These are phyloP conservation scores for Coniochaeta ligniaria DNA, from an alignment of 2,329 filamentous ascomycete species.

Conservation along the genomic window DNA sequence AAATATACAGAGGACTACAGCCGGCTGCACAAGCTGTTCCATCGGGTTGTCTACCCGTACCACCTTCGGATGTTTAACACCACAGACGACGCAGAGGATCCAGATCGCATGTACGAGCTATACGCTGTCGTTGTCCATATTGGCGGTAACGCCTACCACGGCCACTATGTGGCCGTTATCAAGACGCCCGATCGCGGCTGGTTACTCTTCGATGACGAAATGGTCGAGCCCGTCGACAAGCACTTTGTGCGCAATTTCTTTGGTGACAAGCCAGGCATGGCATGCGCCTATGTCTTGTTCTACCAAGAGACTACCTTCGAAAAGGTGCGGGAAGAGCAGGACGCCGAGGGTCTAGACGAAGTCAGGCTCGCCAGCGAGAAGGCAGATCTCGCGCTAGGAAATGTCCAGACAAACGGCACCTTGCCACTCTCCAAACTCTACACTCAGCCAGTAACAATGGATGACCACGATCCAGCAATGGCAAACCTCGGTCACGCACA, in stretches of 20 bases:
- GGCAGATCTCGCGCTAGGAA: constrained; percentile 46
- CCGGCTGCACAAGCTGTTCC: constrained; percentile 90
- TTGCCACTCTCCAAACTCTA: constrained; percentile 40
- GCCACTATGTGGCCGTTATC: constrained; percentile 95
- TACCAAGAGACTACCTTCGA: constrained; percentile 84
- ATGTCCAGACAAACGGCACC: constrained; percentile 30
- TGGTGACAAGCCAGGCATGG: constrained; percentile 82
- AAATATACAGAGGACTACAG: constrained; percentile 97
- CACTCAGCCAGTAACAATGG: constrained; percentile 38
- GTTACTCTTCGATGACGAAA: constrained; percentile 95
- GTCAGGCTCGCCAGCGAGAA: constrained; percentile 48
- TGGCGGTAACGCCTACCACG: constrained; percentile 91
- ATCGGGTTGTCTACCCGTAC: constrained; percentile 94
- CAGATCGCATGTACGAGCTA: constrained; percentile 88
- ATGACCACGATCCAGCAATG: constrained; percentile 42
- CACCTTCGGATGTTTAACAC: constrained; percentile 96
- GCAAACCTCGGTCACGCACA: constrained; percentile 57
- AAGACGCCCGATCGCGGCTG: constrained; percentile 95
- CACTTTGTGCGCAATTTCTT: constrained; percentile 96
- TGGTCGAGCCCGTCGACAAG: constrained; percentile 97
- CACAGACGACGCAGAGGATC: constrained; percentile 88
- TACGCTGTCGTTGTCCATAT: constrained; percentile 98
- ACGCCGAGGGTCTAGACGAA: constrained; percentile 66
- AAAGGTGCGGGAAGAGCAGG: constrained; percentile 68
- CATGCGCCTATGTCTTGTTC: constrained; percentile 94